These are phyloP conservation scores for Saprolegnia diclina DNA, from an alignment of 352 stramenopile species.

Conservation along the genomic window DNA sequence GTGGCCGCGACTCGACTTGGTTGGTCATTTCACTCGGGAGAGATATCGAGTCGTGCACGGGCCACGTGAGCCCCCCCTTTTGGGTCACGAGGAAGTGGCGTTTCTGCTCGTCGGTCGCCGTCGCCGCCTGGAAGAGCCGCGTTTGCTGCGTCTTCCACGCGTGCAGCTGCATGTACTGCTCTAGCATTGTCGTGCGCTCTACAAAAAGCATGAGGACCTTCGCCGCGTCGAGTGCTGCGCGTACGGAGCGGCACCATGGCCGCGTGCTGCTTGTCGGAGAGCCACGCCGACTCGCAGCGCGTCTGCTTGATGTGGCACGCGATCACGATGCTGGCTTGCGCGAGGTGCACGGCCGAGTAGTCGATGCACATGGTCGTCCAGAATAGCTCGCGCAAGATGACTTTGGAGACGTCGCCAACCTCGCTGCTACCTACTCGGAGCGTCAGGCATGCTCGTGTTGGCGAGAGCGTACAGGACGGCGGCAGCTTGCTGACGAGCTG, in stretches of 20 bases:
- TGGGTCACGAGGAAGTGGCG: neutral
- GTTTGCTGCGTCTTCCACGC: neutral
- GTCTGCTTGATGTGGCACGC: constrained; percentile 18
- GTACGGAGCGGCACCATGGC: neutral
- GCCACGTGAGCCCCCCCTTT: neutral
- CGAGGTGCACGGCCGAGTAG: neutral
- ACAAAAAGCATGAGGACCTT: neutral
- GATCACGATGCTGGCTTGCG: neutral
- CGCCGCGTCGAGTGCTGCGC: neutral
- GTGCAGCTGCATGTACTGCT: neutral
- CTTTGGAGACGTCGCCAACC: neutral
- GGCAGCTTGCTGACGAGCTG: constrained; percentile 60
- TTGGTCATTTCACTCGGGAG: neutral
- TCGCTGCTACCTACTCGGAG: neutral
- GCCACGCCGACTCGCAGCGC: neutral
- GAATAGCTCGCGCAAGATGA: neutral
- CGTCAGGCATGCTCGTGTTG: neutral
- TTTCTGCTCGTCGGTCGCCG: neutral
- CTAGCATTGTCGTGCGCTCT: neutral
- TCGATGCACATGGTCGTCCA: constrained; percentile 26
- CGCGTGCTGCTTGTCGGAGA: neutral
- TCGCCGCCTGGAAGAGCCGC: neutral
- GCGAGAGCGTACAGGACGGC: neutral
- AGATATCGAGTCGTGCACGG: neutral
- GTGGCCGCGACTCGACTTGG: neutral